Evolutionary conservation across 1,284 basidiomycete genomes (phyloP), one percentile per base, ranked within the genome.

Genomic region (Cryptococcus hybrid): DNA sequence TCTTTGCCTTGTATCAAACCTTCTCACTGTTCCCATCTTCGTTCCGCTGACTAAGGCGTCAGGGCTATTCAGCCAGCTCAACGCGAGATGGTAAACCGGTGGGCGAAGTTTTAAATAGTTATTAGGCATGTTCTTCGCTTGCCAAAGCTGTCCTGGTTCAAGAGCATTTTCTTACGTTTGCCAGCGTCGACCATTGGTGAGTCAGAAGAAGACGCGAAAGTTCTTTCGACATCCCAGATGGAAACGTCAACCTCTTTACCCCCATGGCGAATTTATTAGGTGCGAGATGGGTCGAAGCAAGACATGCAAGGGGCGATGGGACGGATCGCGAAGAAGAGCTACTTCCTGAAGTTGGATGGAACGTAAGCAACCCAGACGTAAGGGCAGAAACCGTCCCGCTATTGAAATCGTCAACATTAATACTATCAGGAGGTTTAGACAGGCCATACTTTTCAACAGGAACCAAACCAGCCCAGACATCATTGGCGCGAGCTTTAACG

Each of bases 181-280:
- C 70, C 68, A 37, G 15, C 36, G n/a, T 54, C 56, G 35, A 39
- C 44, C 13, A 34, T 47, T 8, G 47, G 51, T 11, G 38, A n/a
- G 18, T 43, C 47, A 12, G 13, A 34, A 5, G 38, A 51, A 8
- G 57, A 48, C 7, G 64, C 66, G 51, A 94, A 90, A 0, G 89
- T 85, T 45, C 79, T 75, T 67, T 90, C 86, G 2, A 85, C 82
- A 68, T 90, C 82, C 88, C 89, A 94, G 1, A 93, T 69, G 1
- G 89, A 91, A 2, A 92, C 74, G 58, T 93, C 90, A 13, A 94
- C 88, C 74, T 94, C 92, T 65, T 93, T 87, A 3, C 92, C 92
- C 88, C 92, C 61, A 91, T 88, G 0, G 86, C 84, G 76, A 94
- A 92, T 0, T 82, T 82, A 30, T 79, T 71, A 52, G 83, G 79